Base-by-base conservation (phyloP, 305 asterid species). In the Fraxinus velutina region DNA sequence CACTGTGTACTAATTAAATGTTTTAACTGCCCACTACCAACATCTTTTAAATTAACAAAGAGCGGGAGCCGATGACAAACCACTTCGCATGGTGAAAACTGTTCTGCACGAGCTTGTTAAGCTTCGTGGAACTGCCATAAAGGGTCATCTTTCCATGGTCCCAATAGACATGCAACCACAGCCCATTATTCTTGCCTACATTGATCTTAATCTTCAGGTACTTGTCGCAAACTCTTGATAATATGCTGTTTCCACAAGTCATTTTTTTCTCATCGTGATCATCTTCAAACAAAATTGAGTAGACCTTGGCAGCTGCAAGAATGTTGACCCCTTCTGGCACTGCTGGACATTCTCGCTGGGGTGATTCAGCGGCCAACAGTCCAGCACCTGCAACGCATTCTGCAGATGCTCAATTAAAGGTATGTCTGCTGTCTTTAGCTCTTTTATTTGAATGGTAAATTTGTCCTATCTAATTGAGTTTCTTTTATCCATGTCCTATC, bases 51-150 rank as follows among this genome's bases (percentile, higher is more conserved):
- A 80, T 72, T 84, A 52, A 47, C 64, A 66, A 15, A 77, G 98
- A 89, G 99, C 99, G 77, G 99, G 98, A 80, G 99, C 99, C 64
- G 99, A 94, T 87, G 99, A 96, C 86, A 96, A 96, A 82, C 98
- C 99, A 70, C 93, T 96, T 82, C 94, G 98, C 80, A 96, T 96
- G 99, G 99, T 96, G 81, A 96, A 96, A 92, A 94, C 98, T 80
- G 98, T 96, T 87, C 91, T 96, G 75, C 98, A 94, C 37, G 99
- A 96, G 86, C 98, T 96, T 87, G 99, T 96, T 78, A 96, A 96
- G 89, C 97, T 96, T 88, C 97, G 97, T 30, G 98, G 98, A 84
- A 96, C 98, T 86, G 97, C 98, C 82, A 96, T 96, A 79, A 96
- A 96, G 88, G 99, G 98, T 34, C 99, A 96, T 87, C 96, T 96